Evolutionary conservation across 2,329 filamentous ascomycete genomes (phyloP), one percentile per base, ranked within the genome.

Genomic region (Fusarium sp.): DNA sequence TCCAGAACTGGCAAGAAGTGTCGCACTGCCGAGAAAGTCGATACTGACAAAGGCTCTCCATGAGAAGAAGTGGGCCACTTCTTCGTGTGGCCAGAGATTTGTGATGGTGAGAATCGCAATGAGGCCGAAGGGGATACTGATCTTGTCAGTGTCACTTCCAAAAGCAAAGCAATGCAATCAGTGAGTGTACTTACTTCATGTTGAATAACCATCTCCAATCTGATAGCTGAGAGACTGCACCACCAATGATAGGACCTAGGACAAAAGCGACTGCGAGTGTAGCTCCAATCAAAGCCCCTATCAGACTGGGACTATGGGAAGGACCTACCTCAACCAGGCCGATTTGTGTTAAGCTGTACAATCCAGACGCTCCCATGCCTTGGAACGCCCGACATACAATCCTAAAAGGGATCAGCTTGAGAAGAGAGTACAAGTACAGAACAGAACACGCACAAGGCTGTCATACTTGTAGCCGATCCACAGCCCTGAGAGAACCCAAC

Each of bases 141-240:
- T n/a, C 10, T 10, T 29, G 65, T 74, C 58, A 76, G 44, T 43
- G n/a, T 10, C 30, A 29, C 24, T 22, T 22, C 20, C 22, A 2
- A 38, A 20, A 18, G 18, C 3, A 38, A 20, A 18, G 18, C 15
- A 25, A n/a, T 6, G 18, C 24, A 52, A 20, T 30, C 24, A 25
- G 43, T 20, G 9, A 24, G 16, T 13, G 11, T 22, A 70, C 83
- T 47, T 78, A 89, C 87, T 90, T 90, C 75, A 90, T 85, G 76
- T 86, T 86, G 75, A 90, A 90, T 41, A 90, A 82, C 81, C 87
- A 88, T 53, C 85, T 81, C 88, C 88, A 90, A 45, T 81, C 82
- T 20, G 83, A 82, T 3, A 82, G 78, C n/a, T 85, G 81, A 2
- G 86, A 84, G 24, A 90, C 85, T 5, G 83, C 79, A 3, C 88